Conservation (phyloP, 345 rosid species). For the Populus deltoides region DNA sequence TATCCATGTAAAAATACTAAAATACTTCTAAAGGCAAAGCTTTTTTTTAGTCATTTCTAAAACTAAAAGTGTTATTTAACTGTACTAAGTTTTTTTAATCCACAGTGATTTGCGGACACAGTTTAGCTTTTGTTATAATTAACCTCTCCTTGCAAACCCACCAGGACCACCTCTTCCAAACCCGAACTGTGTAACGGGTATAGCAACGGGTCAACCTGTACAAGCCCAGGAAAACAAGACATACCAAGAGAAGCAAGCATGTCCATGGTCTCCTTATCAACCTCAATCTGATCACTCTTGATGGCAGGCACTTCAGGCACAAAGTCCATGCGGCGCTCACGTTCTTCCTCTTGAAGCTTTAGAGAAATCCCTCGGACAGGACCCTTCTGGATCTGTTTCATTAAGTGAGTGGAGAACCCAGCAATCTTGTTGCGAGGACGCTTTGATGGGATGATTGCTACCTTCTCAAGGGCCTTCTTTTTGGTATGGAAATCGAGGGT, state of each 20-base stretch:
- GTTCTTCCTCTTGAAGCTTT: slow-evolving; percentile 29
- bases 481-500: slow-evolving; percentile 24
- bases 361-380: slow-evolving; percentile 28
- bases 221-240: slow-evolving; percentile 16
- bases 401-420: slow-evolving; percentile 30
- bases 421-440: slow-evolving; percentile 29
- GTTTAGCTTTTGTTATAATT: no score
- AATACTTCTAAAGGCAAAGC: no score
- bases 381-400: slow-evolving; percentile 29
- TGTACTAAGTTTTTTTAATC: no score
- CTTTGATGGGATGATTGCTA: slow-evolving; percentile 26
- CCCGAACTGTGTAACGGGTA: slow-evolving; percentile 12
- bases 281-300: slow-evolving; percentile 15
- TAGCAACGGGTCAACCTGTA: slow-evolving; percentile 19
- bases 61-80: no score
- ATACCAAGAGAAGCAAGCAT: slow-evolving; percentile 28
- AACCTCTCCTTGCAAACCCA: not conserved
- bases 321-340: slow-evolving; percentile 33
- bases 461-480: slow-evolving; percentile 25
- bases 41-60: no score
- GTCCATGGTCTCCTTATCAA: slow-evolving; percentile 29
- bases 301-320: slow-evolving; percentile 25
- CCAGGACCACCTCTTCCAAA: slow-evolving; percentile 32
- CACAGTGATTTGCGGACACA: no score
- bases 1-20: no score